Base-by-base conservation (phyloP, 1,284 basidiomycete species). In the Austroboletus novae-zelandiae region DNA sequence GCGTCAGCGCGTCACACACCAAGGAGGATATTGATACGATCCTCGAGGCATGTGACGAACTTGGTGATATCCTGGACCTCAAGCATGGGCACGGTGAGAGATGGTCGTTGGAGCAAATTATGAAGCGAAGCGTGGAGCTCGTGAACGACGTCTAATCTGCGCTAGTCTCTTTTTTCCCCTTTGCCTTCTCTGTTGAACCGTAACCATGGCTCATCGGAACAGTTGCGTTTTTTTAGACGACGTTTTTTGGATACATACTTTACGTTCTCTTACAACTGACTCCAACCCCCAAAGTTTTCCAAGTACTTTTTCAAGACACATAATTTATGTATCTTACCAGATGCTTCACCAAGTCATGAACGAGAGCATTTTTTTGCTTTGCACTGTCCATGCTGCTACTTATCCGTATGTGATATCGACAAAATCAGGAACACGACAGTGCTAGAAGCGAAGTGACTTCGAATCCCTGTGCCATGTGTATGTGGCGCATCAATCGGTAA, bases 11-110 rank as follows among this genome's bases (percentile, higher is more conserved):
- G 5, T 78, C 93, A 48, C 96, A 99, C 75, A 98, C 96, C 52
- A 99, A 99, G 76, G 87, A 94, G 64, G 97, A 99, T 64, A 84
- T 99, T 48, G 96, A 99, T 72, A 75, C 78, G 27, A 74, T 99
- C 31, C 75, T 99, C 40, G 74, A 80, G 39, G 95, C 96, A 7
- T 94, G 90, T 65, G 93, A 98, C 72, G 95, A 98, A 72, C 77
- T 99, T 54, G 96, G 97, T 27, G 84, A 89, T 61, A 66, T 91
- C 30, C 75, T 99, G 50, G 89, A 93, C 67, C 73, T 99, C 71
- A 95, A 90, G 74, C 86, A 89, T 67, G 84, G 86, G 14, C 64
- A 76, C 25, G 77, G 80, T 37, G 88, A 94, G 64, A 74, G 89
- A 60, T 97, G 94, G 94, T 69, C 75, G 15, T 68, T 98, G 39